Evolutionary conservation across 2,329 filamentous ascomycete species (phyloP), one percentile per base, ranked within the genome.

Genomic region (Hymenoscyphus albidus): DNA sequence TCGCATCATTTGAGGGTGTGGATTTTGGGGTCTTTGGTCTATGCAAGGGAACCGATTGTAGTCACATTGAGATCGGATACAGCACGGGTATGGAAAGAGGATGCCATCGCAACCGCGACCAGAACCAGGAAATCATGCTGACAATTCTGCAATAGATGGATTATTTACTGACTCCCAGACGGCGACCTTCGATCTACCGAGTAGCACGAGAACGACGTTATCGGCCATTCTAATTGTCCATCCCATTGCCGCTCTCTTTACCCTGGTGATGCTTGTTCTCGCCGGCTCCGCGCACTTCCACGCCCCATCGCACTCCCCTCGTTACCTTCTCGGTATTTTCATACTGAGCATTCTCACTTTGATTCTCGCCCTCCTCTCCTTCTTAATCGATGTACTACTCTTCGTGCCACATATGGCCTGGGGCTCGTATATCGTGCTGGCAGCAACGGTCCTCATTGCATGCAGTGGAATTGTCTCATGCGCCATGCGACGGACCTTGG

Each of bases 371-470:
- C 83, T 97, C 1, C 83, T 97, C 64, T 91, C 93, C 31, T 98
- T 98, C 78, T 81, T 99, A 32, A 88, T 98, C 72, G 95, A 99
- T 77, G 91, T 98, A 32, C 81, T 99, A 40, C 83, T 99, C 27
- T 99, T 99, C 75, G 91, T 97, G 16, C 95, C 95, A 58, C 93
- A 98, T 77, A 80, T 97, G 79, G 86, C 88, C 74, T 98, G 93
- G 92, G 95, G 93, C 68, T 93, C 93, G 65, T 99, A 94, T 83
- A 86, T 98, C 70, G 93, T 97, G 16, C 83, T 98, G 59, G 94
- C 88, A 10, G 92, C 94, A 32, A 96, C 93, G 31, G 89, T 97
- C 65, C 80, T 97, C 63, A 90, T 97, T 59, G 88, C 91, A 61
- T 81, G 92, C 31, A 91, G 91, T 74, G 90, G 89, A 54, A 84